These are phyloP conservation scores for Earliella scabrosa DNA, from an alignment of 1,284 basidiomycete genomes.

Conservation along the genomic window DNA sequence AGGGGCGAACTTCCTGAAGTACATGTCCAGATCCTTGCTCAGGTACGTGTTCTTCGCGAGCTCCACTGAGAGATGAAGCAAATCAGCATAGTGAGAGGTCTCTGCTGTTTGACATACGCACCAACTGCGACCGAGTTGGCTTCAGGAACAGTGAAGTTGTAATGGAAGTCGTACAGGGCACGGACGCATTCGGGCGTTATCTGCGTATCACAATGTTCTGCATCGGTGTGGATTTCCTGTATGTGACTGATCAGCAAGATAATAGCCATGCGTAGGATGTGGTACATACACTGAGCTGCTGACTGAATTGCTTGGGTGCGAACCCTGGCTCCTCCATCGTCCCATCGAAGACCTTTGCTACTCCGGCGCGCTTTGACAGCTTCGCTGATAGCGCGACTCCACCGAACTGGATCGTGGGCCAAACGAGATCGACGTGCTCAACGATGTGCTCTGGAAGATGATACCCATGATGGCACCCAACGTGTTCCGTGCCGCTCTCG, in stretches of 20 bases:
- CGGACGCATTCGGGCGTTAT: conserved; percentile 59
- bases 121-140: conserved; percentile 55
- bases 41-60: conserved; percentile 39
- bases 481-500: conserved; percentile 35
- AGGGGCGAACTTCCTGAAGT: conserved; percentile 40
- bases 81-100: not conserved
- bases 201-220: conserved; percentile 37
- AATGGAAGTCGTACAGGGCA: conserved; percentile 51
- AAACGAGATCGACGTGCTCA: conserved; percentile 49
- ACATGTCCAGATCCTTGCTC: conserved; percentile 46
- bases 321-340: not conserved
- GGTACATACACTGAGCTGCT: not conserved
- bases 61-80: not conserved
- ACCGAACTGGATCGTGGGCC: conserved; percentile 52
- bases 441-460: conserved; percentile 47
- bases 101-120: not conserved
- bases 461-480: conserved; percentile 46
- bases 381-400: not conserved
- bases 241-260: not conserved
- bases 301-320: not conserved
- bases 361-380: not conserved
- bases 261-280: not conserved
- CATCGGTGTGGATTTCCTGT: not conserved
- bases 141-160: conserved; percentile 44
- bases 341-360: not conserved